Evolutionary conservation across 2,329 filamentous ascomycete species (phyloP), one percentile per base, ranked within the genome.

Genomic region (Aspergillus melleus): DNA sequence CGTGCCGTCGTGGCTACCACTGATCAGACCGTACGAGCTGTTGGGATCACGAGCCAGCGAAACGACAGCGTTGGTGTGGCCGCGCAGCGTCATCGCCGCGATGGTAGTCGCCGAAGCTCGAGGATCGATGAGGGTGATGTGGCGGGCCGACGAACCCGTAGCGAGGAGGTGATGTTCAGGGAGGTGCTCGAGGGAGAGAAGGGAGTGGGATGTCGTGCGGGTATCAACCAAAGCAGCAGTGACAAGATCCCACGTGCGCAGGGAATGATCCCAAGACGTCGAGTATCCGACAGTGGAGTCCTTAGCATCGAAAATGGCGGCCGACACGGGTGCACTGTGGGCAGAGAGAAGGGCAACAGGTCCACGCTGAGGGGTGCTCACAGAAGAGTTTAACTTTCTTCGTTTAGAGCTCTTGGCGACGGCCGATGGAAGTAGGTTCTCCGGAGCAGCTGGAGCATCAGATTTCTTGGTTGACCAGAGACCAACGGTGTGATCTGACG

Each of bases 41-140:
- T 86, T 84, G 0, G 86, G 86, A 66, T 87, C 84, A 11, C 79
- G 78, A 12, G 83, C 81, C 44, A 90, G 77, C n/a, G 79, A 78
- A 2, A 86, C 84, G 11, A 89, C 84, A 6, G 82, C 83, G 79
- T 96, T 96, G 61, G 87, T 87, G 79, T 98, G 94, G 0, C 94
- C 94, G 36, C 92, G 86, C 20, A 97, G 85, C n/a, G 92, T 96
- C 87, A 97, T 91, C 46, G 92, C 91, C 11, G 89, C 87, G 24
- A 94, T 90, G 1, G 88, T 85, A 1, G 87, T 85, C 3, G 92
- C 90, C 3, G 88, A 90, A 30, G 86, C 89, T 55, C 95, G 87
- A 3, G 94, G 94, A 75, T 99, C 95, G 66, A 98, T 86, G n/a
- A 99, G 84, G 0, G 92, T 94, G 72, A 99, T 90, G 78, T 96